These are phyloP conservation scores for Coffea humblotiana DNA, from an alignment of 305 asterid genomes.

Conservation along the genomic window DNA sequence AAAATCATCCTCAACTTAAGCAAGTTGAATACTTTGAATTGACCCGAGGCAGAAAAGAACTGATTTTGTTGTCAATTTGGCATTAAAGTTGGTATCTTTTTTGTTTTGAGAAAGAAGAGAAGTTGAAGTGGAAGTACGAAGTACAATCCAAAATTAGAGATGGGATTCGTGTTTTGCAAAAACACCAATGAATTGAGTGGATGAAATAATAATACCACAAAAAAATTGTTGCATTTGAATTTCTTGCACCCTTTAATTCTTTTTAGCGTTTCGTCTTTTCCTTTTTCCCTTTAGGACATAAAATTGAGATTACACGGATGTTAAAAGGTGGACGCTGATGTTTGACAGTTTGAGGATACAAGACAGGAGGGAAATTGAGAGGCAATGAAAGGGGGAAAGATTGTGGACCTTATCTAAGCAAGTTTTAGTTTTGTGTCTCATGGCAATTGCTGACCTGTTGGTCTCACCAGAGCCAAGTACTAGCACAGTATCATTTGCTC, in stretches of 20 bases:
- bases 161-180: conserved; percentile 11
- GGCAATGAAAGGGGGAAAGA: conserved; percentile 26
- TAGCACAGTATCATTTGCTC: conserved; percentile 1
- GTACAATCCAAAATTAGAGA: not conserved
- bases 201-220: conserved; percentile 44
- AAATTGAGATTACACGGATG: not conserved
- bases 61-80: conserved; percentile 18
- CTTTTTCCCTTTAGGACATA: not conserved
- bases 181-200: conserved; percentile 48
- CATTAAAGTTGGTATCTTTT: conserved; percentile 9
- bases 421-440: conserved; percentile 14
- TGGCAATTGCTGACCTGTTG: conserved; percentile 30
- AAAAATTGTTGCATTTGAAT: conserved; percentile 15
- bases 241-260: conserved; percentile 1
- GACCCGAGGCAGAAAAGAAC: conserved; percentile 1
- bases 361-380: conserved; percentile 16
- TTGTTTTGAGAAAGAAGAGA: conserved; percentile 13
- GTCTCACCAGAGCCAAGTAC: conserved; percentile 35
- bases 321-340: not conserved
- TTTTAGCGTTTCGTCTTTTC: not conserved
- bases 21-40: conserved; percentile 23
- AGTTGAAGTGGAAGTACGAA: conserved; percentile 6
- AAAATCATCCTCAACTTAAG: conserved; percentile 14
- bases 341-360: conserved; percentile 3
- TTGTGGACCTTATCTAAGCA: conserved; percentile 39